Conservation (phyloP, 176 grass and related monocot species). For the Zoysia japonica region DNA sequence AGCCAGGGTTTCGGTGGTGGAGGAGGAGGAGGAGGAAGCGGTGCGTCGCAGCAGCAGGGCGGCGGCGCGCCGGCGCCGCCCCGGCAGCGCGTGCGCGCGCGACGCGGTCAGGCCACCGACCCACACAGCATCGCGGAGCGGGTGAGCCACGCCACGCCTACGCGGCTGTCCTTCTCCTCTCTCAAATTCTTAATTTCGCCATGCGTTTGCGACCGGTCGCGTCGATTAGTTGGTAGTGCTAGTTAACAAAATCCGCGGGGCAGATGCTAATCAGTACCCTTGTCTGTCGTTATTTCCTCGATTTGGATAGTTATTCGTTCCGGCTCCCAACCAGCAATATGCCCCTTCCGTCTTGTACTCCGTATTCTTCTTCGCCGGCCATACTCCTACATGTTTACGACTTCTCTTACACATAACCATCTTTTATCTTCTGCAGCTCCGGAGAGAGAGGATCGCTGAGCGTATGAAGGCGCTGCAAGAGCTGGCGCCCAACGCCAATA, state of each 20-base stretch:
- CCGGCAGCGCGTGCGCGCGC: conserved; percentile 63
- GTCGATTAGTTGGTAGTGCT: not conserved
- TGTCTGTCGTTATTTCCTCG: conserved; percentile 37
- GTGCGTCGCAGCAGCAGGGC: conserved; percentile 21
- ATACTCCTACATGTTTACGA: not conserved
- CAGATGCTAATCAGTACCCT: conserved; percentile 42
- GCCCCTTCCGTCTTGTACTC: conserved; percentile 33
- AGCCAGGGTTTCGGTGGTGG: conserved; percentile 55
- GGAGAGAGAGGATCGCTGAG: conserved; percentile 95
- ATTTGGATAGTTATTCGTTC: conserved; percentile 38
- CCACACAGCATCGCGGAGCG: conserved; percentile 95
- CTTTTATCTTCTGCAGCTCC: conserved; percentile 60
- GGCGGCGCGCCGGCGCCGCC: conserved; percentile 54
- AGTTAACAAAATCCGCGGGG: conserved; percentile 30
- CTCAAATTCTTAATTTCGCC: not conserved
- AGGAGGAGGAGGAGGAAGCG: conserved; percentile 9
- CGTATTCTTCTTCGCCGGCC: not conserved
- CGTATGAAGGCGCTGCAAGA: conserved; percentile 97
- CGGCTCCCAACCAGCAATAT: conserved; percentile 20
- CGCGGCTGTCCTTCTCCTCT: not conserved
- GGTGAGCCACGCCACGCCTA: conserved; percentile 40
- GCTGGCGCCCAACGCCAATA: conserved; percentile 88
- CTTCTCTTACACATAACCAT: not conserved
- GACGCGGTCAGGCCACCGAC: conserved; percentile 84
- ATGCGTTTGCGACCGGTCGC: conserved; percentile 23